phyloP scores from a whole-genome alignment of 2,329 filamentous ascomycete species.

The Fusarium mundagurra region DNA sequence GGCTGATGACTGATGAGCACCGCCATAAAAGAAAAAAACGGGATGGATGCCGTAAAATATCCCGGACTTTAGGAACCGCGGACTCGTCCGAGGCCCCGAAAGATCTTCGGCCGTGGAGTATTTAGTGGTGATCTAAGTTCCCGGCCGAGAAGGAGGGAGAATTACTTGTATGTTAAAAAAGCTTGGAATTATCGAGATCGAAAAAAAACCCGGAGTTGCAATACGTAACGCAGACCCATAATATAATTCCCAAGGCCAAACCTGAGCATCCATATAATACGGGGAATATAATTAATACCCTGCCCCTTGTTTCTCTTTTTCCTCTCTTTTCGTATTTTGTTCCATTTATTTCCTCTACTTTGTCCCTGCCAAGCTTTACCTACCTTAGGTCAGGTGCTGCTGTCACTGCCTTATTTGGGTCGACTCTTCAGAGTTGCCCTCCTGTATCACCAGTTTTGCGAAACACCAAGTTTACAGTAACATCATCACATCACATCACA shows the following conservation, averaged over 20 bases:
- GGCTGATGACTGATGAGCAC: slow-evolving; percentile 4
- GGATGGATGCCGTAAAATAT: not conserved
- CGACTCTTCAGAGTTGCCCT: not conserved
- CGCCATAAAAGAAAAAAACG: not conserved
- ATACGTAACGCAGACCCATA: slow-evolving; percentile 26
- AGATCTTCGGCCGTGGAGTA: not conserved
- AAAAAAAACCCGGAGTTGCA: not conserved
- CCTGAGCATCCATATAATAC: not conserved
- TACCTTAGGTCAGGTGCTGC: not conserved
- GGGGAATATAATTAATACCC: slow-evolving; percentile 16
- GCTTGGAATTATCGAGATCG: slow-evolving; percentile 16
- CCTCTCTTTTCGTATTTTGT: not conserved
- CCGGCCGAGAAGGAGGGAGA: slow-evolving; percentile 21
- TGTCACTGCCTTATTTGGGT: slow-evolving; percentile 6
- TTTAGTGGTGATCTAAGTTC: not conserved
- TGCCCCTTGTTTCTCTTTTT: not conserved
- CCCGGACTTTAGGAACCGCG: slow-evolving; percentile 15
- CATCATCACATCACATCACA: not conserved
- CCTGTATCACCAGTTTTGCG: not conserved
- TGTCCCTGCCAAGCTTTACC: not conserved
- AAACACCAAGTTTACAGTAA: not conserved
- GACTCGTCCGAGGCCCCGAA: slow-evolving; percentile 5
- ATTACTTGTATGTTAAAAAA: not conserved
- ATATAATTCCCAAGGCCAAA: not conserved
- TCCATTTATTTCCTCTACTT: not conserved